These are phyloP conservation scores for Kwoniella newhampshirensis DNA, from an alignment of 768 basidiomycete genomes.

Conservation along the genomic window DNA sequence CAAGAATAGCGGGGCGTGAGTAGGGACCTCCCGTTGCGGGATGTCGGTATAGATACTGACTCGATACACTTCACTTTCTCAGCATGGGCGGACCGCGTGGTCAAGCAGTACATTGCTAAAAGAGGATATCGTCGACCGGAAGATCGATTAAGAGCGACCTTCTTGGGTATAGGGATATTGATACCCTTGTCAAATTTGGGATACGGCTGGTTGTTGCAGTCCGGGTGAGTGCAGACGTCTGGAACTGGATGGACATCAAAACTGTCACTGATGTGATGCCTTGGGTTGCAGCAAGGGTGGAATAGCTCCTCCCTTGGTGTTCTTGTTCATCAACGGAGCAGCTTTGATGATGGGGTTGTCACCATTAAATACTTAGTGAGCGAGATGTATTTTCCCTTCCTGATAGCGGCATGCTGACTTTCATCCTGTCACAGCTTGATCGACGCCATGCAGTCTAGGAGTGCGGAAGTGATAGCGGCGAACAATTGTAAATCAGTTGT, in stretches of 20 bases:
- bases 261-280: slow-evolving; percentile 4
- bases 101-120: slow-evolving; percentile 44
- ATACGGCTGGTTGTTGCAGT: slow-evolving; percentile 16
- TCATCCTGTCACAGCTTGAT: slow-evolving; percentile 15
- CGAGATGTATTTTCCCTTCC: no score
- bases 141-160: slow-evolving; percentile 47
- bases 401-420: no score
- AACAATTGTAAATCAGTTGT: slow-evolving; percentile 53
- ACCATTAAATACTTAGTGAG: slow-evolving; percentile 49
- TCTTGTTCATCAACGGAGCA: slow-evolving; percentile 41
- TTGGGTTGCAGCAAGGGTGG: slow-evolving; percentile 39
- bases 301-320: slow-evolving; percentile 42
- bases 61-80: not conserved
- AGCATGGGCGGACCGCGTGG: slow-evolving; percentile 47
- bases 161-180: slow-evolving; percentile 44
- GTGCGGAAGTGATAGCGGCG: slow-evolving; percentile 50
- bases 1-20: slow-evolving; percentile 50
- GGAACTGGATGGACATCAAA: not conserved
- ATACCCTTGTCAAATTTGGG: slow-evolving; percentile 37
- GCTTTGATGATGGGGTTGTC: slow-evolving; percentile 47
- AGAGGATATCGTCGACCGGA: slow-evolving; percentile 52
- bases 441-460: slow-evolving; percentile 40
- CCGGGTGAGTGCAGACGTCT: slow-evolving; percentile 22
- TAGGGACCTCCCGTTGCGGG: slow-evolving; percentile 2
- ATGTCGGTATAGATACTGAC: not conserved